Conservation (phyloP, 2,329 filamentous ascomycete genomes). For the Didymosphaeria variabile region DNA sequence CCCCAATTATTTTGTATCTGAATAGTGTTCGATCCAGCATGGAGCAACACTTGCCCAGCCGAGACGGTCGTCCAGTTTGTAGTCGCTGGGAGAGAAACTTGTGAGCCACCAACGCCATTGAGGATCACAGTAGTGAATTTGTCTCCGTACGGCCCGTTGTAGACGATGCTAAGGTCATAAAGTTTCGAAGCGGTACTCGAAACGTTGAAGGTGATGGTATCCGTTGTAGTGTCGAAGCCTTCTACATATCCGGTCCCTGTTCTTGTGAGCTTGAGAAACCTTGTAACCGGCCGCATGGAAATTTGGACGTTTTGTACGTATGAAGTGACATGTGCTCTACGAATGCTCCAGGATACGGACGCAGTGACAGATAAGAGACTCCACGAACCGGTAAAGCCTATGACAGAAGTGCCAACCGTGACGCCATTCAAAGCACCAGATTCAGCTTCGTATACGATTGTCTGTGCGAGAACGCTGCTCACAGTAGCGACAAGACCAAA, state of each 20-base stretch:
- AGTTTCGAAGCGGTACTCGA: conserved; percentile 47
- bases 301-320: not conserved
- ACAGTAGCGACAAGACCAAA: conserved; percentile 10
- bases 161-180: conserved; percentile 57
- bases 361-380: not conserved
- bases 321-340: not conserved
- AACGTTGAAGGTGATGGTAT: conserved; percentile 57
- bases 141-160: conserved; percentile 58
- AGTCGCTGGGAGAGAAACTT: conserved; percentile 54
- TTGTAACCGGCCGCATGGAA: not conserved
- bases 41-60: conserved; percentile 57
- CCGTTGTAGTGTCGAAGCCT: conserved; percentile 54
- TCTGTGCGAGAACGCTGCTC: conserved; percentile 24
- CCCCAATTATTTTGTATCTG: conserved; percentile 60
- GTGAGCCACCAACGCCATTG: conserved; percentile 54
- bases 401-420: conserved; percentile 49
- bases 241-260: conserved; percentile 59
- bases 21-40: conserved; percentile 56
- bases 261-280: conserved; percentile 8
- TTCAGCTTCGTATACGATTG: conserved; percentile 52
- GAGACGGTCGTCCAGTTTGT: conserved; percentile 51
- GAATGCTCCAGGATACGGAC: not conserved
- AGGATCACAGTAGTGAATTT: conserved; percentile 57
- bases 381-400: conserved; percentile 51
- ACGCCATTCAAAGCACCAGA: conserved; percentile 54